Evolutionary conservation across 2,329 filamentous ascomycete species (phyloP).

Genomic region (Diplodia scrobiculata): DNA sequence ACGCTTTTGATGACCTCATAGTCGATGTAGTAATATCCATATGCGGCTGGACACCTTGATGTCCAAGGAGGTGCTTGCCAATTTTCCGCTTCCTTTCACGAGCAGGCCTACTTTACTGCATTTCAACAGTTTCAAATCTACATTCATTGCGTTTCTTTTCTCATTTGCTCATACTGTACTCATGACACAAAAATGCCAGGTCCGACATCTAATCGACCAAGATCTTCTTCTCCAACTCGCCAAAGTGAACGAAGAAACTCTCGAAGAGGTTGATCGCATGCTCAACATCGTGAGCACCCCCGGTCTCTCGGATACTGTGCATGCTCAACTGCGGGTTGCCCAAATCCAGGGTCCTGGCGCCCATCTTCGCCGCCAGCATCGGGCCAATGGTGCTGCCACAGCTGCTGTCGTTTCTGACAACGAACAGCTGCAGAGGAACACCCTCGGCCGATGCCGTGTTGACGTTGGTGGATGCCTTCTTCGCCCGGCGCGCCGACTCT

Average conservation of each 20-base stretch:
- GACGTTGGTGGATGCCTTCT: conserved; percentile 46
- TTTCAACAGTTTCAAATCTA: background rate
- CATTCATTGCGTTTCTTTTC: background rate
- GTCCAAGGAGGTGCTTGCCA: background rate
- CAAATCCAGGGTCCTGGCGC: conserved; percentile 84
- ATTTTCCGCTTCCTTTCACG: background rate
- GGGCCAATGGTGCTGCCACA: conserved; percentile 97
- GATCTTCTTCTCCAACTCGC: conserved; percentile 78
- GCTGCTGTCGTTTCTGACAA: conserved; percentile 90
- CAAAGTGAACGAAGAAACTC: conserved; percentile 82
- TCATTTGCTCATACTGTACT: conserved; percentile 17
- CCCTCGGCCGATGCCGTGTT: conserved; percentile 58
- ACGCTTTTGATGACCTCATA: background rate
- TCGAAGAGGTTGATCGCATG: conserved; percentile 84
- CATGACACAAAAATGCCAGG: background rate
- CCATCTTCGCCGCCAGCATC: conserved; percentile 87
- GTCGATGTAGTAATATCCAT: background rate
- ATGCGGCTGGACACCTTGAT: background rate
- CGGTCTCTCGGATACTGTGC: conserved; percentile 95
- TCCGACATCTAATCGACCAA: conserved; percentile 66
- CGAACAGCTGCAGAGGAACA: conserved; percentile 91
- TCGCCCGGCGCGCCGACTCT: conserved; percentile 70
- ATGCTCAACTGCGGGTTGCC: conserved; percentile 94
- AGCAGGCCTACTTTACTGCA: background rate
- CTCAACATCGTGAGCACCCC: conserved; percentile 82